Evolutionary conservation across 1,284 basidiomycete genomes (phyloP).

Genomic region (Ceratobasidium sp.): DNA sequence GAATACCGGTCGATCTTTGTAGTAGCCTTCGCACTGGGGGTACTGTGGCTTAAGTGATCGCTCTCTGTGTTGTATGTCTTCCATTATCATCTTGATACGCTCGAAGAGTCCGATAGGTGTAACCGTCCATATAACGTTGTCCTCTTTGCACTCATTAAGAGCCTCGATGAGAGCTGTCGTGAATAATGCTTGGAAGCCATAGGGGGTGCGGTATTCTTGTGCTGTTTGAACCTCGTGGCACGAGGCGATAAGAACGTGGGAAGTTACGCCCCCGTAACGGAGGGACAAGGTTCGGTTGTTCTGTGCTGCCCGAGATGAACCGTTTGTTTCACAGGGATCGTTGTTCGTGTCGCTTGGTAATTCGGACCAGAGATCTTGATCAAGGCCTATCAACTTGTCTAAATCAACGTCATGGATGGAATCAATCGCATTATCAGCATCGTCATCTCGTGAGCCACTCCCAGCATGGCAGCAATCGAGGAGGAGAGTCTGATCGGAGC

Average conservation of each 20-base stretch:
- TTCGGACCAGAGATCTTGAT: conserved; percentile 14
- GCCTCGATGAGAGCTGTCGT: conserved; percentile 16
- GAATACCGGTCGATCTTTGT: conserved; percentile 10
- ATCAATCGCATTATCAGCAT: neutral
- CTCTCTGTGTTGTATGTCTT: neutral
- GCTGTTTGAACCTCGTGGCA: conserved; percentile 22
- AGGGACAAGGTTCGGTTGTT: conserved; percentile 18
- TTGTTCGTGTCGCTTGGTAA: neutral
- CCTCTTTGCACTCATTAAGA: neutral
- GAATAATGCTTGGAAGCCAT: neutral
- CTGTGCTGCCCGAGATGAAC: neutral
- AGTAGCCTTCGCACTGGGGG: conserved; percentile 27
- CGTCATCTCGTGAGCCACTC: conserved; percentile 18
- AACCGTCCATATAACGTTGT: neutral
- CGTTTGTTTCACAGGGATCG: neutral
- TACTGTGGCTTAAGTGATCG: conserved; percentile 1
- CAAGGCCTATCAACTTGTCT: neutral
- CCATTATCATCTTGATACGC: conserved; percentile 17
- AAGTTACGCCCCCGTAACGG: conserved; percentile 20
- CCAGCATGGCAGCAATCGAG: conserved; percentile 34
- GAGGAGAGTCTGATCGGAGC: conserved; percentile 2
- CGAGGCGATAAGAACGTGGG: conserved; percentile 27
- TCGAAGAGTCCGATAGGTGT: conserved; percentile 7
- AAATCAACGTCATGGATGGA: neutral
- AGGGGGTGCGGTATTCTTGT: neutral